Percentiles rank a stretch among this genome's conserved stretches.
Evolutionary conservation across 768 basidiomycete genomes (phyloP).

Genomic region (Pleurotus tuber-regium): DNA sequence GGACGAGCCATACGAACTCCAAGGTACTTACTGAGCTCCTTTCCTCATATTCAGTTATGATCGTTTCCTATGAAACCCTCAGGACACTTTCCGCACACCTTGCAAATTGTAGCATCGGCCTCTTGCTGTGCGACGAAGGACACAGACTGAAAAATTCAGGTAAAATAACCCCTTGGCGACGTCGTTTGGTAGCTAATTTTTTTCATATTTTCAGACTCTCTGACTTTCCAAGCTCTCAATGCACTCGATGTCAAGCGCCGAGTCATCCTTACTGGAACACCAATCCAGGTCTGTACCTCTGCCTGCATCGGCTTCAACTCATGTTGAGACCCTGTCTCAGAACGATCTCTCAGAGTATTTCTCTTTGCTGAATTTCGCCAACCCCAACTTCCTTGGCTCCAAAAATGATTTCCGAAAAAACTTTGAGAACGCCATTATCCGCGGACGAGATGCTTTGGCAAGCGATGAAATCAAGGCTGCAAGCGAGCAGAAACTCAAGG

Average conservation of each 20-base stretch:
- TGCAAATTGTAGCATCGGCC: conserved; percentile 77
- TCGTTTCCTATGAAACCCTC: conserved; percentile 96
- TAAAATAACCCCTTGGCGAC: too few species aligned
- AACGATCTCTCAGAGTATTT: conserved; percentile 96
- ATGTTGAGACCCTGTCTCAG: conserved; percentile 31
- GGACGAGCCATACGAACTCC: conserved; percentile 13
- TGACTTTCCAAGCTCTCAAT: conserved; percentile 84
- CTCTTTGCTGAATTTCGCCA: conserved; percentile 89
- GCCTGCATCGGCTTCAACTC: neutral
- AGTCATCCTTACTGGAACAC: conserved; percentile 92
- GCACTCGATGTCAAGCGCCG: conserved; percentile 83
- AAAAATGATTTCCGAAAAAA: conserved; percentile 94
- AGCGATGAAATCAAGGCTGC: conserved; percentile 74
- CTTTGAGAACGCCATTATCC: conserved; percentile 88
- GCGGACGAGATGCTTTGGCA: conserved; percentile 87
- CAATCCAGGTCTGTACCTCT: conserved; percentile 65
- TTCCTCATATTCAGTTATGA: conserved; percentile 81
- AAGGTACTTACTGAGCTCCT: neutral
- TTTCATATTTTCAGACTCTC: conserved; percentile 83
- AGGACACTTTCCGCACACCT: conserved; percentile 77
- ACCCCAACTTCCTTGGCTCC: conserved; percentile 85
- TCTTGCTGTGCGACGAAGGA: conserved; percentile 96
- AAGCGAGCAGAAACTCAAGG: conserved; percentile 88
- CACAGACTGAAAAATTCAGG: conserved; percentile 96
- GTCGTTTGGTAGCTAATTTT: too few species aligned